Percentiles rank a stretch among this genome's conserved stretches.
Evolutionary conservation across 2,329 filamentous ascomycete species (phyloP).

Genomic region (Knufia fluminis): DNA sequence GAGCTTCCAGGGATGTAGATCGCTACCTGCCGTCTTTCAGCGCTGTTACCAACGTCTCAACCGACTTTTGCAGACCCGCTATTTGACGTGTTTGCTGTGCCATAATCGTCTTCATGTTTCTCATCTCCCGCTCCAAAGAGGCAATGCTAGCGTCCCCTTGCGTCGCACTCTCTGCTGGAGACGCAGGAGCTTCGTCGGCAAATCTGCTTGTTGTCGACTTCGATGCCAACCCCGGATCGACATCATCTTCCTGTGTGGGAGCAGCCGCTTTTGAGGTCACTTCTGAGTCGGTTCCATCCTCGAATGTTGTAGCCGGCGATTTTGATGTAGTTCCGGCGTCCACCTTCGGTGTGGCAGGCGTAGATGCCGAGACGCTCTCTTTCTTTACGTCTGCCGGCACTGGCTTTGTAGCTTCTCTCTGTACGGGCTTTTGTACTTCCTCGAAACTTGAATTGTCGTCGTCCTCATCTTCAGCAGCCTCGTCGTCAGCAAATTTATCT

Average conservation of each 20-base stretch:
- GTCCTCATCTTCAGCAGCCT: slow-evolving; percentile 51
- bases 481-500: slow-evolving; percentile 72
- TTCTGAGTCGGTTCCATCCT: not conserved
- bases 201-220: not conserved
- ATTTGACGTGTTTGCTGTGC: slow-evolving; percentile 23
- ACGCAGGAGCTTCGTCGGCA: not conserved
- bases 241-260: not conserved
- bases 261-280: not conserved
- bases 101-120: slow-evolving; percentile 22
- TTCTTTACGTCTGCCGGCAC: slow-evolving; percentile 13
- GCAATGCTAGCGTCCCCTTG: not conserved
- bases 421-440: slow-evolving; percentile 66
- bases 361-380: slow-evolving; percentile 10
- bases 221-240: not conserved
- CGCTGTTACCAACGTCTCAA: slow-evolving; percentile 21
- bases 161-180: not conserved
- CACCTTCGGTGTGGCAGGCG: slow-evolving; percentile 13
- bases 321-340: slow-evolving; percentile 1
- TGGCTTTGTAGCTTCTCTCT: slow-evolving; percentile 28
- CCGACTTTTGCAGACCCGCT: slow-evolving; percentile 18
- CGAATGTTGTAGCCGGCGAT: not conserved
- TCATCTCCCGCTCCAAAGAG: slow-evolving; percentile 20
- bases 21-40: slow-evolving; percentile 21
- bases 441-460: slow-evolving; percentile 76
- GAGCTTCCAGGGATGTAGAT: not conserved